A percentile compares a stretch with the other conserved stretches of the same genome.
phyloP scores from a whole-genome alignment of 495 filamentous ascomycete genomes.

The Clavariopsis aquatica region DNA sequence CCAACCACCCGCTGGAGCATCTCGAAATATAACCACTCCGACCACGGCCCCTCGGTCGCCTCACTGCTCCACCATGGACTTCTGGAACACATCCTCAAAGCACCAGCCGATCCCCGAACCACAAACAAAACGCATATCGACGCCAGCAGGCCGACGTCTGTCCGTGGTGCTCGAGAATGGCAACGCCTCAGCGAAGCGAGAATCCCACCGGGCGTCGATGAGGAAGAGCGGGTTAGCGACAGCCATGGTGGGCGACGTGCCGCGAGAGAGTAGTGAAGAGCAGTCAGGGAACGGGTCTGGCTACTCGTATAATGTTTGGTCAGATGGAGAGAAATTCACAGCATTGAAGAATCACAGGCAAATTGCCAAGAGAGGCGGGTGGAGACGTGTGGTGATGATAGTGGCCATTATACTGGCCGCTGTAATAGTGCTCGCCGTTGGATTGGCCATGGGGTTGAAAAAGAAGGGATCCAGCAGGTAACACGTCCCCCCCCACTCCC shows the following conservation, averaged over 20 bases:
- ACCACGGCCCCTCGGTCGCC: background rate
- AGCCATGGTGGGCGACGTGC: slow-evolving; percentile 18
- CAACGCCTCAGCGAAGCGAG: slow-evolving; percentile 19
- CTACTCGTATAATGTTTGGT: slow-evolving; percentile 34
- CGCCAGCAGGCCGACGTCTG: slow-evolving; percentile 41
- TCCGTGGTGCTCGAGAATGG: slow-evolving; percentile 43
- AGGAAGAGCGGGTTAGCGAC: slow-evolving; percentile 19
- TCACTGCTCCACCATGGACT: slow-evolving; percentile 20
- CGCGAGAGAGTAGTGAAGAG: slow-evolving; percentile 33
- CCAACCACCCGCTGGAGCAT: no score
- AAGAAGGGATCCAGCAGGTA: slow-evolving; percentile 25
- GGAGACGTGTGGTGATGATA: slow-evolving; percentile 36
- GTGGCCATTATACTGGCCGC: slow-evolving; percentile 16
- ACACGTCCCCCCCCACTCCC: background rate
- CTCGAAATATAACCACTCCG: background rate
- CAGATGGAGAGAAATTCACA: slow-evolving; percentile 30
- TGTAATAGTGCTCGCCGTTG: slow-evolving; percentile 33
- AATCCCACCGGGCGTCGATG: slow-evolving; percentile 22
- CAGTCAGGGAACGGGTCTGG: slow-evolving; percentile 8
- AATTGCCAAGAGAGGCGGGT: slow-evolving; percentile 40
- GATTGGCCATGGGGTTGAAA: slow-evolving; percentile 33
- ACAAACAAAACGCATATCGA: slow-evolving; percentile 37
- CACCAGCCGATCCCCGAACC: slow-evolving; percentile 11
- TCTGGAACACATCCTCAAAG: slow-evolving; percentile 18
- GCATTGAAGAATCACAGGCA: slow-evolving; percentile 33